Percentiles rank a stretch among this genome's conserved stretches.
Evolutionary conservation across 805 yeast species (phyloP).

Genomic region (Candida alai): DNA sequence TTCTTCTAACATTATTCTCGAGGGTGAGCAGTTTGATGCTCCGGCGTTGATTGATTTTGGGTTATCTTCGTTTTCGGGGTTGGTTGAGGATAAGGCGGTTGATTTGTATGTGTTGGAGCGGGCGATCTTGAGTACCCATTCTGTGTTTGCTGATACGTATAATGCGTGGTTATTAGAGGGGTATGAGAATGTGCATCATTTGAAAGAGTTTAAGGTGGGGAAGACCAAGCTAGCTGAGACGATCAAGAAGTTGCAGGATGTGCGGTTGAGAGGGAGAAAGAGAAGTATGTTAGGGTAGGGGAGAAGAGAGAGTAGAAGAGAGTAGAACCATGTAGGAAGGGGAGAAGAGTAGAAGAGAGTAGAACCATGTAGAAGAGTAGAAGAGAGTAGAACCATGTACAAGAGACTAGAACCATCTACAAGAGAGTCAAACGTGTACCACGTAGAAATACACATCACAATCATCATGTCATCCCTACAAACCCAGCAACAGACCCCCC

Average conservation of each 20-base stretch:
- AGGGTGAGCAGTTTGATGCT: conserved; percentile 12
- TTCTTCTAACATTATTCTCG: conserved; percentile 75
- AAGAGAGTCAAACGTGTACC: too few species aligned
- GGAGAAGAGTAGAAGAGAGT: too few species aligned
- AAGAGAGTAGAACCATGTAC: too few species aligned
- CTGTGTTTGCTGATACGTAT: conserved; percentile 60
- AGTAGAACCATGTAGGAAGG: too few species aligned
- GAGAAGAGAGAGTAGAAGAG: too few species aligned
- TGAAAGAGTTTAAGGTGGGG: conserved; percentile 27
- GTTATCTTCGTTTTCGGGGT: conserved; percentile 66
- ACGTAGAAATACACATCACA: too few species aligned
- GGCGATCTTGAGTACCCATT: conserved; percentile 89
- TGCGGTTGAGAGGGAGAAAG: conserved; percentile 88
- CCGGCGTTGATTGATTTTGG: conserved; percentile 90
- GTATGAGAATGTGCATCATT: conserved; percentile 41
- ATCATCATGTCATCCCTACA: too few species aligned
- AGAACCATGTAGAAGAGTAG: too few species aligned
- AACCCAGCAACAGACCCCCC: too few species aligned
- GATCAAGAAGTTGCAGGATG: conserved; percentile 68
- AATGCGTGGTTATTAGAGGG: conserved; percentile 73
- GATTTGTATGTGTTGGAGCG: conserved; percentile 92
- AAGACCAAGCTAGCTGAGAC: conserved; percentile 49
- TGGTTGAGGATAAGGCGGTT: conserved; percentile 94
- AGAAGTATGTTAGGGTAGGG: conserved; percentile 91
- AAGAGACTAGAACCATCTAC: too few species aligned